These are phyloP conservation scores for Solanum acaule DNA, from an alignment of 257 asterid species.

Conservation along the genomic window DNA sequence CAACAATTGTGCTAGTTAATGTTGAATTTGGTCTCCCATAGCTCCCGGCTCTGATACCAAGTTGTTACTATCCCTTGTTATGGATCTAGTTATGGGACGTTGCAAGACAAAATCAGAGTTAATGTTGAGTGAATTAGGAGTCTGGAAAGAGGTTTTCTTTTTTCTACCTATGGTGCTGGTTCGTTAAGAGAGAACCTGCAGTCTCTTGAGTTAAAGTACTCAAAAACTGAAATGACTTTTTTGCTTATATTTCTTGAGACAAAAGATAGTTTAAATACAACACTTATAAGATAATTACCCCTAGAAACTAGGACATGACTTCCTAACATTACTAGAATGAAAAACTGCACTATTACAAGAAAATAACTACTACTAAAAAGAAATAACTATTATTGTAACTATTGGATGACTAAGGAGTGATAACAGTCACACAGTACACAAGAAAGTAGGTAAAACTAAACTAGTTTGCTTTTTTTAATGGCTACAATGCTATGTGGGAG, in stretches of 20 bases:
- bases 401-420: background rate
- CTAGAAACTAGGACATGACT: background rate
- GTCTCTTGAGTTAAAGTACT: background rate
- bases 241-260: background rate
- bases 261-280: background rate
- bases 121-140: background rate
- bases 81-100: background rate
- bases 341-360: background rate
- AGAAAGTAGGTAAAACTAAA: background rate
- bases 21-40: background rate
- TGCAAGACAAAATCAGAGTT: background rate
- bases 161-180: background rate
- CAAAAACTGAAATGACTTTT: background rate
- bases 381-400: background rate
- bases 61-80: background rate
- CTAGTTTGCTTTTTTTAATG: background rate
- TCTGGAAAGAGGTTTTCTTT: background rate
- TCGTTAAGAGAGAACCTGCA: background rate
- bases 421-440: background rate
- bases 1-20: background rate
- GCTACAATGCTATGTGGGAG: background rate
- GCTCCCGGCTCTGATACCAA: background rate
- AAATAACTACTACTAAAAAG: background rate
- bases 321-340: background rate
- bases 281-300: background rate